Base-by-base conservation (phyloP, 1,284 basidiomycete species). In the Caloboletus firmus region DNA sequence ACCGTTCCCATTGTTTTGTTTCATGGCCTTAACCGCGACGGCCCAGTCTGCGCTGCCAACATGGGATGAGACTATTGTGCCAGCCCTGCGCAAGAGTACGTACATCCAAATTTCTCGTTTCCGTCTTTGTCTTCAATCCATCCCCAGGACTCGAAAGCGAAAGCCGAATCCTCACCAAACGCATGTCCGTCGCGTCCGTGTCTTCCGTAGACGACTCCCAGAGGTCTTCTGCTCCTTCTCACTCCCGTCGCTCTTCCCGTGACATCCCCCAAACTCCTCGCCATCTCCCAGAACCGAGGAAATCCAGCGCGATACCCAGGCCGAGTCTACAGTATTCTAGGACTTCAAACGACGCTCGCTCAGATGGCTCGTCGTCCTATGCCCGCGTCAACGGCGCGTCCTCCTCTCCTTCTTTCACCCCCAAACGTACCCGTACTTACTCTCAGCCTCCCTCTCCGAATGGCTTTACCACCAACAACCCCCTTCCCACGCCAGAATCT, bases 121-220 rank as follows among this genome's bases (percentile, higher is more conserved):
- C 15, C 37, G 36, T 30, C 39, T n/a, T 31, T 35, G 34, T 30
- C 28, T 15, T 44, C 47, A 39, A 31, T 42, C 62, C 52, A 42
- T 60, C 51, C 53, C 24, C 62, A 91, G 89, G 88, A 54, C 79
- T 91, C 18, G 82, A 91, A 71, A 79, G 74, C 59, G 88, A 91
- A 73, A 89, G 87, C 63, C 78, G 82, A 40, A 82, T 81, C 18
- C 76, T 91, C 56, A 76, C 89, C 34, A 84, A 81, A 60, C 83
- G 88, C 55, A 82, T 91, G 68, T 90, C 88, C 50, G 80, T 84
- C 57, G 78, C 85, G 30, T 89, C 88, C 45, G 76, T 88, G 46
- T 74, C 77, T 20, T 83, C 84, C 5, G 40, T 62, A n/a, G 77
- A 76, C 62, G 79, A 79, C 51, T 62, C 70, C 7, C 64, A 59